Conservation (phyloP, 768 basidiomycete species). For the Trametes punicea region DNA sequence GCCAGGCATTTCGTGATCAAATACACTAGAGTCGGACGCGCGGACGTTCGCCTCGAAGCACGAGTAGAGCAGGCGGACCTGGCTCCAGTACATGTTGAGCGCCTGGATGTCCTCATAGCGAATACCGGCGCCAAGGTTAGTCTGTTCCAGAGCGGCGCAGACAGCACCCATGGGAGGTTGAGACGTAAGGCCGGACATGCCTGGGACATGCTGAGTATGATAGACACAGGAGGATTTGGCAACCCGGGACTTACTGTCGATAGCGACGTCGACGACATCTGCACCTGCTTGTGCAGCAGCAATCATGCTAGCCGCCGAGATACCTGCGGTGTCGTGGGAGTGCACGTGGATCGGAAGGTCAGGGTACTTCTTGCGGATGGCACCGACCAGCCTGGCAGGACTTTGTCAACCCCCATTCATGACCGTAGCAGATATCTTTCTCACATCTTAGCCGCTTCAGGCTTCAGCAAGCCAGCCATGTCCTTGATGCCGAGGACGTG, state of each 20-base stretch:
- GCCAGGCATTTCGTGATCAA: conserved; percentile 99
- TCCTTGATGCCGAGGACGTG: conserved; percentile 98
- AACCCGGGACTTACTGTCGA: conserved; percentile 70
- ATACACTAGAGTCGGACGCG: conserved; percentile 96
- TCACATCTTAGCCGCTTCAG: conserved; percentile 86
- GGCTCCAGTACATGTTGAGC: conserved; percentile 96
- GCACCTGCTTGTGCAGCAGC: conserved; percentile 96
- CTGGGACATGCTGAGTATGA: conserved; percentile 38
- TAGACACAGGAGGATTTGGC: neutral
- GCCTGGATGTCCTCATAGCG: conserved; percentile 96
- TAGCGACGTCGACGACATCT: conserved; percentile 96
- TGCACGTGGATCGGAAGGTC: conserved; percentile 99
- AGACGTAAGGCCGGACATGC: conserved; percentile 97
- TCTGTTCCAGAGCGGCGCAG: conserved; percentile 93
- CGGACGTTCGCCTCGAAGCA: conserved; percentile 99
- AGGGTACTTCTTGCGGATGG: conserved; percentile 94
- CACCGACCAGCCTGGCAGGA: conserved; percentile 72
- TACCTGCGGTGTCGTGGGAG: conserved; percentile 99
- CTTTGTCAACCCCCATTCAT: neutral
- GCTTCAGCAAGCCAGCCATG: conserved; percentile 97
- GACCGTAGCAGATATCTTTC: conserved; percentile 22
- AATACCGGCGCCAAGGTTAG: conserved; percentile 89
- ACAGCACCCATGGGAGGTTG: conserved; percentile 99
- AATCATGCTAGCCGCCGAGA: conserved; percentile 96
- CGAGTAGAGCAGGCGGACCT: conserved; percentile 90